Base-by-base conservation (phyloP, 208 protist genomes). In the Cochliopodium minus region DNA sequence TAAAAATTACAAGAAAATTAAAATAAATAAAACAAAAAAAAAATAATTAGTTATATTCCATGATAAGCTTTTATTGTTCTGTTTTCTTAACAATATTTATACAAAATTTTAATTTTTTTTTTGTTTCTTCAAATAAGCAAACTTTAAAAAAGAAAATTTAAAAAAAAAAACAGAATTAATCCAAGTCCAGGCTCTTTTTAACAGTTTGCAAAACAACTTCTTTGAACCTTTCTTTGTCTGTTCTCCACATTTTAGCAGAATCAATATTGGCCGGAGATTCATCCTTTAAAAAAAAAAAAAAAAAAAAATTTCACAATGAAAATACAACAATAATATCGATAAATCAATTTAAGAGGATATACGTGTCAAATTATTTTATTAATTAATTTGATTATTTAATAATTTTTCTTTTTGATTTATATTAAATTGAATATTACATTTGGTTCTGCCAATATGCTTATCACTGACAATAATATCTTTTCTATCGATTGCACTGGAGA, bases 241-340 rank as follows among this genome's bases (percentile, higher is more conserved):
- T 34, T 38, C 50, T 22, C 26, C 22, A 47, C 20, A 35, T 30
- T 36, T 57, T 69, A 20, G 68, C 62, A 35, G 74, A 72, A 49
- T 79, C 74, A 15, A 79, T 43, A 50, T 79, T 79, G 0, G 74
- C 74, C 9, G 74, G 74, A 39, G 65, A 73, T 49, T 68, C 64
- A 46, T 49, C 49, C 49, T 79, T 79, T 11, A 73, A 73, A 46
- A 55, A 51, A 22, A 42, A 45, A 0, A 83, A 60, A 59, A 83
- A 64, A 40, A 60, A 73, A 9, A 81, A 57, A 11, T 80, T 71
- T 58, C 48, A 67, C 2, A 83, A 26, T 35, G 82, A 56, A 52
- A 83, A 77, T 39, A 69, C 66, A 6, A 82, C 72, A 7, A 61
- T 66, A 32, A n/a, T n/a, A n/a, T n/a, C n/a, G n/a, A n/a, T n/a